Evolutionary conservation across 148 eudicot genomes (phyloP), one percentile per base, ranked within the genome.

Genomic region (Rhododendron henanense): DNA sequence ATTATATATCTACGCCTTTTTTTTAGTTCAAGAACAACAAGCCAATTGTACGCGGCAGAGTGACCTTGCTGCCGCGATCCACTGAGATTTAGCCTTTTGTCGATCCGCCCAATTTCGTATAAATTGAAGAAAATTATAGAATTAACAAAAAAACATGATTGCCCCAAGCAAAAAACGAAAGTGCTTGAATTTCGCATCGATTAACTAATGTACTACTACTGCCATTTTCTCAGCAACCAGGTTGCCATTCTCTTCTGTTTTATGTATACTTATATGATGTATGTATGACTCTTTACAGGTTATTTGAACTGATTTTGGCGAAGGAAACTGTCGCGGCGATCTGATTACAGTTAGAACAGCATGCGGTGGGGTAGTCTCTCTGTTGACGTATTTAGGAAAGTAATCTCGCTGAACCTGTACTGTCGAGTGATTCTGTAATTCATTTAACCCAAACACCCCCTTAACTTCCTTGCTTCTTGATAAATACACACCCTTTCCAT

Each of bases 351-450:
- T 33, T 48, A 81, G 83, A 91, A 45, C 92, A 96, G 92, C 86
- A 96, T 96, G 99, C 95, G 94, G 92, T 94, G 98, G 94, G 91
- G 85, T 87, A 90, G 92, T 82, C 90, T 93, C 21, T 94, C 96
- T 57, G 89, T 96, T 67, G 96, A 96, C 53, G 96, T 94, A 76
- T 92, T 91, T 87, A 94, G 95, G 51, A 93, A 93, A 93, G 94
- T 91, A 73, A 85, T 91, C 87, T 90, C 94, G 45, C 86, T 93
- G 90, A 93, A 96, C 87, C 81, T 94, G 88, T 94, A 92, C 67
- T 97, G 99, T 86, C 95, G 93, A 69, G 98, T 96, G 57, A 94
- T 96, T 91, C 96, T 96, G 88, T 96, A 96, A 89, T 86, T 53
- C 75, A 10, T 85, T 3, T 15, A 35, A 51, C 47, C 55, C 35